Conservation (phyloP, 345 rosid genomes). For the Euphorbia tirucalli region DNA sequence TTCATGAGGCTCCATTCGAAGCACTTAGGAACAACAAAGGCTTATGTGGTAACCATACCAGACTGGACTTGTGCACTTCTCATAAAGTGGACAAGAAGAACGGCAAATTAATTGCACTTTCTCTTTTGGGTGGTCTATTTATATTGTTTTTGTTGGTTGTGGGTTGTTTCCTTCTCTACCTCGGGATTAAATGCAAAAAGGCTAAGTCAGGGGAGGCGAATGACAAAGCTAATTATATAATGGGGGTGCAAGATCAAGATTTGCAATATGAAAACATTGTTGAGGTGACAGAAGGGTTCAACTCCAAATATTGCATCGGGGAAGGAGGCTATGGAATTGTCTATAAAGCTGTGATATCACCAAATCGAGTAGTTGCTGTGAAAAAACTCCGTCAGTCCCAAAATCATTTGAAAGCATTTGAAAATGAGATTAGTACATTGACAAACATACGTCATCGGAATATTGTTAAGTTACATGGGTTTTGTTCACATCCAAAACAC, state of each 20-base stretch:
- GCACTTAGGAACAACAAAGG: neutral
- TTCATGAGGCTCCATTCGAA: neutral
- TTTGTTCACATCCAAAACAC: neutral
- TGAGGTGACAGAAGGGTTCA: neutral
- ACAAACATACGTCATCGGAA: neutral
- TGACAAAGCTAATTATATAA: neutral
- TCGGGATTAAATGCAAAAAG: neutral
- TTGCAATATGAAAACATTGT: constrained; percentile 1
- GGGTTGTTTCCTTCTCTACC: neutral
- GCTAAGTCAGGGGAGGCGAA: neutral
- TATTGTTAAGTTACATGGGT: neutral
- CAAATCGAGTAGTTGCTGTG: neutral
- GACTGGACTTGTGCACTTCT: neutral
- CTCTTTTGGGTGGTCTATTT: neutral
- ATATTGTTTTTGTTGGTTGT: neutral
- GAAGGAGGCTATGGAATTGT: neutral
- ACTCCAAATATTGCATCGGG: neutral
- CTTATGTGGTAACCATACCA: neutral
- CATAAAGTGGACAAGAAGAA: neutral
- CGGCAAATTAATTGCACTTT: neutral
- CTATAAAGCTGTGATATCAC: neutral
- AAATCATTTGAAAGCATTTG: neutral
- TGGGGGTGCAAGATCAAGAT: neutral
- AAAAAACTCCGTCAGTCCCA: neutral
- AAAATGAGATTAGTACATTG: neutral